Evolutionary conservation across 495 filamentous ascomycete species (phyloP).

Genomic region (Tuber calosporum): DNA sequence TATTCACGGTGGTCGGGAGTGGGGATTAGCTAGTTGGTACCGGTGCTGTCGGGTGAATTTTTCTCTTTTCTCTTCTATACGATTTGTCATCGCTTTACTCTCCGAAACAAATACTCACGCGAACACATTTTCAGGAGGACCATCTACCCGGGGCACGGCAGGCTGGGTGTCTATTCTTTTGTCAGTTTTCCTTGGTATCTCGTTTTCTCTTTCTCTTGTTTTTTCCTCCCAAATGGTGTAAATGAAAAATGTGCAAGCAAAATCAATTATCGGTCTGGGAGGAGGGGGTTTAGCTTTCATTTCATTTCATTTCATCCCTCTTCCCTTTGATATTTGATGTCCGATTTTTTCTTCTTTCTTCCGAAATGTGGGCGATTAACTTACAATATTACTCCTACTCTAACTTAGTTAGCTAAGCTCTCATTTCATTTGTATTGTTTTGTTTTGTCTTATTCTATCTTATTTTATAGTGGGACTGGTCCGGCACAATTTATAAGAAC

Average conservation of each 20-base stretch:
- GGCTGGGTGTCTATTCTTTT: background rate
- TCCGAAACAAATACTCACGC: background rate
- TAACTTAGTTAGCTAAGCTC: background rate
- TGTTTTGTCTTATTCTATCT: background rate
- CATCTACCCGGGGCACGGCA: background rate
- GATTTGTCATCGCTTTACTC: background rate
- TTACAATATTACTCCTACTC: background rate
- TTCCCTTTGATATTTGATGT: background rate
- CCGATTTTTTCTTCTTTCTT: background rate
- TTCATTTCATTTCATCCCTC: background rate
- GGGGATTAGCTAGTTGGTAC: background rate
- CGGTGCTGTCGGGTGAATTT: background rate
- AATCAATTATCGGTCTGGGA: background rate
- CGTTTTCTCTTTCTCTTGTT: background rate
- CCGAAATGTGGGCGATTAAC: background rate
- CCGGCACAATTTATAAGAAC: background rate
- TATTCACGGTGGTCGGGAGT: background rate
- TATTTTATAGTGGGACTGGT: constrained; percentile 3
- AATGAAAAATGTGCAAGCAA: background rate
- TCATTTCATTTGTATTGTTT: background rate
- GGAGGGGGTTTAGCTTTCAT: background rate
- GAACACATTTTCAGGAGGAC: background rate
- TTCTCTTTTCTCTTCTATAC: background rate
- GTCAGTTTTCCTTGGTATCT: background rate
- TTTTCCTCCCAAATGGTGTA: background rate